Base-by-base conservation (phyloP, 495 filamentous ascomycete species). In the Aspergillus panamensis region DNA sequence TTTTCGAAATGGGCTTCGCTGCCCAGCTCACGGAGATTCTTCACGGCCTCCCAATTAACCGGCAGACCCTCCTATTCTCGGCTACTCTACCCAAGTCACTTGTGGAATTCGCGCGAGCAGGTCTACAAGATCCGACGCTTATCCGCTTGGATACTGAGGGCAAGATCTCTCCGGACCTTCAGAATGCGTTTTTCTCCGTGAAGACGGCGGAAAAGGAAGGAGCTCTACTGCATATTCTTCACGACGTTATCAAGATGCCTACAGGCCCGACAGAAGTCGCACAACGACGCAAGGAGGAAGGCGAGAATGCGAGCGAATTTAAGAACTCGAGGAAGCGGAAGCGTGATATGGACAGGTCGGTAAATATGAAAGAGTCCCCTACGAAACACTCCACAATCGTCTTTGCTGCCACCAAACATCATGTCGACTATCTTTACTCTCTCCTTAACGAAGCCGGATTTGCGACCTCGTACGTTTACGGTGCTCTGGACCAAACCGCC, bases 1-100 rank as follows among this genome's bases (percentile, higher is more conserved):
- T 98, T 3, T 98, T 97, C 72, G 94, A 98, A 72, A 96, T 97
- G 91, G 94, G 94, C 58, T 98, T 98, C 69, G 90, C 90, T 16
- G 84, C 88, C 7, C 95, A 98, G 67, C 78, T 98, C 47, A 87
- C 87, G 3, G 95, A 98, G 71, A 97, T 98, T 79, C 73, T 97
- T 44, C 85, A 96, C 69, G 87, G 91, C 2, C 77, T 98, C 35
- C 94, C 94, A 7, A 69, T 84, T 7, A 85, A 85, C 37, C 82
- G 95, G 21, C 94, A 98, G 65, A 98, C 92, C 1, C 79, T 97
- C 16, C 78, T 98, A 14, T 97, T 96, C 69, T 97, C 95, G 2
- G 94, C 94, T 1, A 98, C 94, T 0, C 77, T 98, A 30, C 94
- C 94, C 10, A 91, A 91, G 54, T 92, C 90, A 1, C 80, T 98